These are phyloP conservation scores for Clavispora santaluciae DNA, from an alignment of 805 yeast genomes.

Conservation along the genomic window DNA sequence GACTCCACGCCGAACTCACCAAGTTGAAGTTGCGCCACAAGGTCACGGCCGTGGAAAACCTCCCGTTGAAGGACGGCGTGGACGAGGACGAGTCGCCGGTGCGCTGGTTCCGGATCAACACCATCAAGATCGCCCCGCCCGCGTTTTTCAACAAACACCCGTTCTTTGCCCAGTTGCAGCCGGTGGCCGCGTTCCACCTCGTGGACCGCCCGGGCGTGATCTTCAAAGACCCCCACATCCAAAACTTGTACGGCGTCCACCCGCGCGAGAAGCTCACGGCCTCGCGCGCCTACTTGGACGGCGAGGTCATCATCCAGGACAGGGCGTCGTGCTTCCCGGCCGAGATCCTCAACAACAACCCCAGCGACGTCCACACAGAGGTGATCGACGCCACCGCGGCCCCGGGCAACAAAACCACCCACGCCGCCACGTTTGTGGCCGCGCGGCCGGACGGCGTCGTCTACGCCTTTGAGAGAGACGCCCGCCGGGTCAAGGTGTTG, in stretches of 20 bases:
- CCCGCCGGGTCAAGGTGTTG: slow-evolving; percentile 62
- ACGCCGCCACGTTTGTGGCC: slow-evolving; percentile 66
- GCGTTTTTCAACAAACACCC: slow-evolving; percentile 32
- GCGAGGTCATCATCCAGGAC: slow-evolving; percentile 87
- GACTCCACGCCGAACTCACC: slow-evolving; percentile 77
- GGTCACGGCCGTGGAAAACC: slow-evolving; percentile 50
- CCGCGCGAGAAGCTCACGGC: slow-evolving; percentile 68
- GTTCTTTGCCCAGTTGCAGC: slow-evolving; percentile 39
- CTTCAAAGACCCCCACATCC: slow-evolving; percentile 69
- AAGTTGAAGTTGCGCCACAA: slow-evolving; percentile 71
- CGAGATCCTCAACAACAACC: slow-evolving; percentile 55
- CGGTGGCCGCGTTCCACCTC: slow-evolving; percentile 43
- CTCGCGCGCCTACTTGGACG: slow-evolving; percentile 65
- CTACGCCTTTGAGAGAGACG: slow-evolving; percentile 85
- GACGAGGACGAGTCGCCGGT: slow-evolving; percentile 66
- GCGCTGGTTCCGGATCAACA: slow-evolving; percentile 76
- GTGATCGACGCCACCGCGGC: slow-evolving; percentile 96
- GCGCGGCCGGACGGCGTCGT: slow-evolving; percentile 37
- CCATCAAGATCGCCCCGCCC: slow-evolving; percentile 44
- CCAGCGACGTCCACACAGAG: slow-evolving; percentile 47
- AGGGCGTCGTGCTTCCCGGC: slow-evolving; percentile 97
- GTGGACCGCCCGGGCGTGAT: slow-evolving; percentile 49
- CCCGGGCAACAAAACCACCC: slow-evolving; percentile 97
- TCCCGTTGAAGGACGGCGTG: slow-evolving; percentile 35
- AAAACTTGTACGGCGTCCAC: slow-evolving; percentile 75